These are phyloP conservation scores for Aspergillus bridgeri DNA, from an alignment of 495 filamentous ascomycete species.

Conservation along the genomic window DNA sequence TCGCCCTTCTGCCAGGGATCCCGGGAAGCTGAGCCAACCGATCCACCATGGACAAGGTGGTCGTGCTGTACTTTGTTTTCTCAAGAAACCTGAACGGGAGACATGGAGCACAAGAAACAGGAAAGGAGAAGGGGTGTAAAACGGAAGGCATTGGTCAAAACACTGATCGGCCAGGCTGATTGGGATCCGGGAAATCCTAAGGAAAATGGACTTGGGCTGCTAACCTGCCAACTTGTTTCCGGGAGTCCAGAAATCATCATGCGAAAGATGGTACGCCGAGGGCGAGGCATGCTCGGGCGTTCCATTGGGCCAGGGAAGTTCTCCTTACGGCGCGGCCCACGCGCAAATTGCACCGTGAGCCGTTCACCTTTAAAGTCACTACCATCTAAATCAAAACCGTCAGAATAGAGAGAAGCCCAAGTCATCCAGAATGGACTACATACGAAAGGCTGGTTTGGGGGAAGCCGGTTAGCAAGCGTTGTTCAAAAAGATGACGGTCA, in stretches of 20 bases:
- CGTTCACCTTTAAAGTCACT: constrained; percentile 97
- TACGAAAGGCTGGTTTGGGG: constrained; percentile 53
- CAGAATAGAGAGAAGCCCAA: constrained; percentile 10
- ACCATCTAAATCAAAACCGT: constrained; percentile 62
- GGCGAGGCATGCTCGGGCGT: constrained; percentile 75
- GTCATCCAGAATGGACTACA: constrained; percentile 21
- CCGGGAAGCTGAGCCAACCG: constrained; percentile 16
- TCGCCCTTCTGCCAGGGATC: not conserved
- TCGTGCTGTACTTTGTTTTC: constrained; percentile 24
- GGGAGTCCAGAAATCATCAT: constrained; percentile 98
- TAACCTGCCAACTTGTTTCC: constrained; percentile 99
- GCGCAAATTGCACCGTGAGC: constrained; percentile 95
- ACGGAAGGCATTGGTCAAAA: constrained; percentile 36
- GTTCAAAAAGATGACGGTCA: not conserved
- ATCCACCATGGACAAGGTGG: constrained; percentile 8
- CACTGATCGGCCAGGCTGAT: constrained; percentile 14
- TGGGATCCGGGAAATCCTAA: constrained; percentile 34
- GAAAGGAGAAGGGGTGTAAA: constrained; percentile 10
- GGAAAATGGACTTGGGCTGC: constrained; percentile 63
- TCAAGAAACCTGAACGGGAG: constrained; percentile 12
- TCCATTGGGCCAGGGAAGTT: constrained; percentile 62
- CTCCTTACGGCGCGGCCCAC: constrained; percentile 87
- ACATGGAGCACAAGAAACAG: constrained; percentile 20
- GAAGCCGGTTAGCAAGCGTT: constrained; percentile 16
- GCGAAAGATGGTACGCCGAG: constrained; percentile 87